Evolutionary conservation across 2,329 filamentous ascomycete genomes (phyloP).

Genomic region (Penicillium occitanis): DNA sequence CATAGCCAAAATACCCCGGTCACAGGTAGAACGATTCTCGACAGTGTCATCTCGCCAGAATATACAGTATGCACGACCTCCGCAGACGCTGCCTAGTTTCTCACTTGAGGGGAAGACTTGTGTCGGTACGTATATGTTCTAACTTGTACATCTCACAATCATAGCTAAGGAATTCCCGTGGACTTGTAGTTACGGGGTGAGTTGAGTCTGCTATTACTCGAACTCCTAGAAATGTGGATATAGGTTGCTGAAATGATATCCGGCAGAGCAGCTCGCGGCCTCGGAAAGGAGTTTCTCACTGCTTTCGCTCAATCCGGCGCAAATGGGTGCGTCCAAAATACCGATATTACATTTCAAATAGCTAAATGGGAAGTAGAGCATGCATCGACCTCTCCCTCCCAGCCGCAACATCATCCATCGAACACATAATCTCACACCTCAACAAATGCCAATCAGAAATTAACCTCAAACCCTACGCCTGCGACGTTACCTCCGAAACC

Average conservation of each 20-base stretch:
- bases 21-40: not conserved
- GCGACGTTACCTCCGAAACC: not conserved
- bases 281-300: conserved; percentile 20
- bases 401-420: not conserved
- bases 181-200: not conserved
- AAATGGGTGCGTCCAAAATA: conserved; percentile 1
- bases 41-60: not conserved
- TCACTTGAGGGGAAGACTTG: conserved; percentile 28
- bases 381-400: not conserved
- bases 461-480: not conserved
- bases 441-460: not conserved
- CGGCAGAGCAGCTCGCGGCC: conserved; percentile 15
- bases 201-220: not conserved
- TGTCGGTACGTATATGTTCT: conserved; percentile 20
- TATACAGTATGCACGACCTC: not conserved
- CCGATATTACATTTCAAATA: too few species aligned
- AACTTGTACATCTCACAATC: too few species aligned
- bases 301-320: conserved; percentile 17
- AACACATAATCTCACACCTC: not conserved
- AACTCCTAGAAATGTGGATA: not conserved
- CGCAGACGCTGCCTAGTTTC: conserved; percentile 25
- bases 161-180: too few species aligned
- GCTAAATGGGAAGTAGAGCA: not conserved
- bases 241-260: not conserved
- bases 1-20: too few species aligned